phyloP scores from a whole-genome alignment of 352 stramenopile species.

The Saprolegnia parasitica region DNA sequence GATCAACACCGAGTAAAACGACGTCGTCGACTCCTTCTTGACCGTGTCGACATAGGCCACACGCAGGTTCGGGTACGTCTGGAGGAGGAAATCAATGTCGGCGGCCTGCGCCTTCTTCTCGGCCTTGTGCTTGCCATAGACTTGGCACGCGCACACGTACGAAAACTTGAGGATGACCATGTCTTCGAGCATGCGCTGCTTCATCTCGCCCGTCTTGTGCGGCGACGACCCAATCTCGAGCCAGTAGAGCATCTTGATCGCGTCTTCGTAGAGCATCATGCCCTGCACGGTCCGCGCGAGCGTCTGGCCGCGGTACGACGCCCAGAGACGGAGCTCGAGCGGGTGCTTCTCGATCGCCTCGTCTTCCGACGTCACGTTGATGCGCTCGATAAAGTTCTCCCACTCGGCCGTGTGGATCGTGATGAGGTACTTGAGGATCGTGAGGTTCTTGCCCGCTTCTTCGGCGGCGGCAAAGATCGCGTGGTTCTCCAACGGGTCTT shows the following conservation, averaged over 20 bases:
- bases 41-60: constrained; percentile 79
- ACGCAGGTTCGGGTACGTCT: constrained; percentile 72
- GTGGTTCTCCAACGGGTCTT: constrained; percentile 64
- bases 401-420: constrained; percentile 74
- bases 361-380: constrained; percentile 56
- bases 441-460: constrained; percentile 73
- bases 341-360: constrained; percentile 60
- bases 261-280: constrained; percentile 82
- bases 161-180: constrained; percentile 81
- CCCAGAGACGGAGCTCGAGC: constrained; percentile 69
- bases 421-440: constrained; percentile 75
- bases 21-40: constrained; percentile 31
- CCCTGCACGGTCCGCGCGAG: constrained; percentile 67
- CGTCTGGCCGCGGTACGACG: constrained; percentile 71
- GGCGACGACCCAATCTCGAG: constrained; percentile 68
- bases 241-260: constrained; percentile 80
- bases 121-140: constrained; percentile 73
- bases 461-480: constrained; percentile 69
- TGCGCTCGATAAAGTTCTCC: constrained; percentile 74
- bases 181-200: constrained; percentile 67
- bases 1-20: constrained; percentile 65
- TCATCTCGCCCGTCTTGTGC: constrained; percentile 59
- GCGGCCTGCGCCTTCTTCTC: constrained; percentile 60
- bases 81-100: constrained; percentile 71
- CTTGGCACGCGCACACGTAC: constrained; percentile 79